A percentile compares a stretch with the other conserved stretches of the same genome.
Conservation (phyloP, 2,329 filamentous ascomycete genomes). For the Waltergamsia citrina region DNA sequence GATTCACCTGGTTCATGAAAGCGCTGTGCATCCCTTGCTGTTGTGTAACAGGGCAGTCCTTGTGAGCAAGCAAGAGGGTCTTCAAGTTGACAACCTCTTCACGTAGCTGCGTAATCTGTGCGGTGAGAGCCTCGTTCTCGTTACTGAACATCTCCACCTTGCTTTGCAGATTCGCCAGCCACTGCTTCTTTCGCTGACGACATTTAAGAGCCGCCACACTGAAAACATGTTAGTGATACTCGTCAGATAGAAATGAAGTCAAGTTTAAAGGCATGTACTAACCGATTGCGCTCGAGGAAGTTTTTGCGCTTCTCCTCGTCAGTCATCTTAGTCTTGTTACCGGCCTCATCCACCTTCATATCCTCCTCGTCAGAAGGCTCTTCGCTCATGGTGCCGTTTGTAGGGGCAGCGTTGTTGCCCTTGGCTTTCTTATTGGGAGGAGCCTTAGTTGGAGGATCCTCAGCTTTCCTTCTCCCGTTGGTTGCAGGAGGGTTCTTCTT, state of each 20-base stretch:
- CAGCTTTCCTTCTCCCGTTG: conserved; percentile 72
- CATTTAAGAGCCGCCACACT: conserved; percentile 96
- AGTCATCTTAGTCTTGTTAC: conserved; percentile 74
- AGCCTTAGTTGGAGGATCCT: conserved; percentile 50
- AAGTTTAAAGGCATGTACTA: conserved; percentile 33
- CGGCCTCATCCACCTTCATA: conserved; percentile 44
- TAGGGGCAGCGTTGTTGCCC: conserved; percentile 15
- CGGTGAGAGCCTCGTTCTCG: conserved; percentile 81
- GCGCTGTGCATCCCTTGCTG: conserved; percentile 57
- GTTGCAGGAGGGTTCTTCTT: conserved; percentile 52
- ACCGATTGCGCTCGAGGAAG: conserved; percentile 94
- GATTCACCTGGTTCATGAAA: conserved; percentile 45
- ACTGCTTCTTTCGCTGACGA: conserved; percentile 97
- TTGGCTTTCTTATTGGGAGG: conserved; percentile 64
- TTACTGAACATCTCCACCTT: conserved; percentile 90
- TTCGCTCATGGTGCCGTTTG: conserved; percentile 9
- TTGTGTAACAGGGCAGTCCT: conserved; percentile 89
- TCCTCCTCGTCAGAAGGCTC: conserved; percentile 43
- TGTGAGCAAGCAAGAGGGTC: conserved; percentile 85
- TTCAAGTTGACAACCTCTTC: conserved; percentile 95
- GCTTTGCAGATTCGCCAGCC: conserved; percentile 86
- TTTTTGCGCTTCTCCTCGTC: conserved; percentile 98
- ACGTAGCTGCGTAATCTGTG: conserved; percentile 73
- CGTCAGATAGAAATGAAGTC: not conserved
- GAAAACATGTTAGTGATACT: conserved; percentile 4